phyloP scores from a whole-genome alignment of 768 basidiomycete genomes.

The Steccherinum ochraceum region DNA sequence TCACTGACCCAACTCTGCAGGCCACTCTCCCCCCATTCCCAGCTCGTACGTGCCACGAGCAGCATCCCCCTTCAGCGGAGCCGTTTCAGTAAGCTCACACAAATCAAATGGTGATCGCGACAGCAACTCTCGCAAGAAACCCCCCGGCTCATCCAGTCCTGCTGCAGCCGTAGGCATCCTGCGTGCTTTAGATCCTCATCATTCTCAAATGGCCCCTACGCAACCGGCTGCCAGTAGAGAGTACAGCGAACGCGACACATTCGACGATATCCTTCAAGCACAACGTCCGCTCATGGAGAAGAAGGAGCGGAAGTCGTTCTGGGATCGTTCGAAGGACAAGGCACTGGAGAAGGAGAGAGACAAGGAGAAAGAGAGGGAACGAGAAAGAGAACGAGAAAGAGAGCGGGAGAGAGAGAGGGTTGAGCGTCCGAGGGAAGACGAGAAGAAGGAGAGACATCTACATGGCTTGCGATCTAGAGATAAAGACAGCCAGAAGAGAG shows the following conservation, averaged over 20 bases:
- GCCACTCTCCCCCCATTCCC: slow-evolving; percentile 9
- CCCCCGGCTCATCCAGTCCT: slow-evolving; percentile 18
- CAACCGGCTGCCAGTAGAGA: slow-evolving; percentile 18
- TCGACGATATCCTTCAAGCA: slow-evolving; percentile 24
- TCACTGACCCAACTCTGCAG: slow-evolving; percentile 7
- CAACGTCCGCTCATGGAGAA: slow-evolving; percentile 31
- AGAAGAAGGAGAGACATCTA: slow-evolving; percentile 27
- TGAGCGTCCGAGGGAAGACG: slow-evolving; percentile 30
- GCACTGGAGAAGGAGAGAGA: slow-evolving; percentile 29
- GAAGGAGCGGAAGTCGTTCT: slow-evolving; percentile 51
- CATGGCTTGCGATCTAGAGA: slow-evolving; percentile 35
- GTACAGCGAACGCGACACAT: slow-evolving; percentile 8
- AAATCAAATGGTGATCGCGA: slow-evolving; percentile 14
- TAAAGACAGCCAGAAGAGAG: slow-evolving; percentile 30
- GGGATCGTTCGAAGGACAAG: slow-evolving; percentile 30
- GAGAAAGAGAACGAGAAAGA: slow-evolving; percentile 30
- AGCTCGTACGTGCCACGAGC: slow-evolving; percentile 9
- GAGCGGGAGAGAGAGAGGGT: slow-evolving; percentile 24
- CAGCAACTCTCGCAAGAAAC: slow-evolving; percentile 20
- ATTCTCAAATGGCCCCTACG: slow-evolving; percentile 5
- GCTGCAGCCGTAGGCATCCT: slow-evolving; percentile 48
- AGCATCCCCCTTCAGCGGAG: slow-evolving; percentile 5
- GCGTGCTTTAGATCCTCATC: slow-evolving; percentile 54
- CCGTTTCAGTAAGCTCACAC: slow-evolving; percentile 2
- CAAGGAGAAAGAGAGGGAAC: slow-evolving; percentile 42